These are phyloP conservation scores for Gastrolobium villosum DNA, from an alignment of 306 rosid species.

Conservation along the genomic window DNA sequence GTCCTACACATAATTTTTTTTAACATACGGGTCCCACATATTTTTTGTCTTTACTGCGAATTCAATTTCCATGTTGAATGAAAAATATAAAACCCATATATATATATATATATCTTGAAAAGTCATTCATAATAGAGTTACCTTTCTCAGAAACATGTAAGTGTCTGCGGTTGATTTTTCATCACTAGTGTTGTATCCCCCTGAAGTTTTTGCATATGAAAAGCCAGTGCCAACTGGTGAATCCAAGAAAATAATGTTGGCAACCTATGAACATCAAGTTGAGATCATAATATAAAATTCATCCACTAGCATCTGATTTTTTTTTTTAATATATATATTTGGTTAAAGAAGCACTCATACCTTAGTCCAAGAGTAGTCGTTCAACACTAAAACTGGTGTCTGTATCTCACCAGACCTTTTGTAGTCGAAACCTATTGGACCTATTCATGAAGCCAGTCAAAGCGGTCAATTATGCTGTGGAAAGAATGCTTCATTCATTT, in stretches of 20 bases:
- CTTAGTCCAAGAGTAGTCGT: slow-evolving; percentile 47
- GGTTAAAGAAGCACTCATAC: background rate
- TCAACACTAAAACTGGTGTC: slow-evolving; percentile 37
- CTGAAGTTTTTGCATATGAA: slow-evolving; percentile 44
- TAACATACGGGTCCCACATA: too few relatives aligned
- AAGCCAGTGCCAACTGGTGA: slow-evolving; percentile 50
- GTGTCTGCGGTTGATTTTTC: slow-evolving; percentile 19
- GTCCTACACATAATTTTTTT: too few relatives aligned
- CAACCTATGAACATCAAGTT: slow-evolving; percentile 32
- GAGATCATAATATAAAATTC: background rate
- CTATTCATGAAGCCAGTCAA: background rate
- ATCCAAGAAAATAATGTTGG: slow-evolving; percentile 49
- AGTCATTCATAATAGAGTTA: background rate
- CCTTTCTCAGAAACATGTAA: slow-evolving; percentile 49
- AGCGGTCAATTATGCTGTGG: background rate
- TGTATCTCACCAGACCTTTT: slow-evolving; percentile 5
- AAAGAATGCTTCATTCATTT: background rate
- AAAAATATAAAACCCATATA: too few relatives aligned
- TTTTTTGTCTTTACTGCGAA: too few relatives aligned
- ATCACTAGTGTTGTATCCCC: slow-evolving; percentile 47
- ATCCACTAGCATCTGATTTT: background rate
- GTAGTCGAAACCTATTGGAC: slow-evolving; percentile 45
- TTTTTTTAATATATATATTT: background rate
- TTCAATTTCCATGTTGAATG: too few relatives aligned
- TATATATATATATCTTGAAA: background rate